Conservation (phyloP, 2,329 filamentous ascomycete genomes). For the Trichophyton mentagrophytes region DNA sequence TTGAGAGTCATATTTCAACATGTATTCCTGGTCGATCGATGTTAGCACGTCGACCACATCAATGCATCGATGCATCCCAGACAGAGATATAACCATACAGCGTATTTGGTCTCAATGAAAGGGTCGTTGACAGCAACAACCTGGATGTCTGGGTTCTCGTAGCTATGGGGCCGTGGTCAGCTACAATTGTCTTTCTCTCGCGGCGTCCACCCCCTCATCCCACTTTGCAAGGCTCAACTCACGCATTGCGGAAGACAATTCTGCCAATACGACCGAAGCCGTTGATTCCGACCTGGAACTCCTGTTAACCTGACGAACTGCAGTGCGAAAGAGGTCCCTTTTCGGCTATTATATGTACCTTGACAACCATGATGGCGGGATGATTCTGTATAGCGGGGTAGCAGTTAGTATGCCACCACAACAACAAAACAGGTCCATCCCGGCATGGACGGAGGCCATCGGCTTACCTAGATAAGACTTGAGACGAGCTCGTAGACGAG, state of each 20-base stretch:
- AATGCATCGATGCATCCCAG: background rate
- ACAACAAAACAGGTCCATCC: background rate
- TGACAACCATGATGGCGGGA: slow-evolving; percentile 14
- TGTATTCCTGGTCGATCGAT: slow-evolving; percentile 60
- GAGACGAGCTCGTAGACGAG: background rate
- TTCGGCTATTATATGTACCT: slow-evolving; percentile 9
- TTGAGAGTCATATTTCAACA: slow-evolving; percentile 98
- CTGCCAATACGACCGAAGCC: slow-evolving; percentile 99
- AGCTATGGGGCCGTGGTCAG: slow-evolving; percentile 33
- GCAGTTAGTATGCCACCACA: background rate
- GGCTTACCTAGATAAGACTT: background rate
- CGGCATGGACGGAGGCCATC: background rate
- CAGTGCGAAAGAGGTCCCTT: background rate
- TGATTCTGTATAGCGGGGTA: slow-evolving; percentile 7
- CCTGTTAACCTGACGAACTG: slow-evolving; percentile 16
- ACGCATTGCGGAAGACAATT: slow-evolving; percentile 98
- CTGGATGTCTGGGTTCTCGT: slow-evolving; percentile 79
- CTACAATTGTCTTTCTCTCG: too few species aligned
- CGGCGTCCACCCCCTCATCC: too few species aligned
- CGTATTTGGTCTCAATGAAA: slow-evolving; percentile 96
- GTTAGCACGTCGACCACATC: slow-evolving; percentile 6
- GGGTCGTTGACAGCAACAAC: slow-evolving; percentile 98
- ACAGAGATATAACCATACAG: slow-evolving; percentile 55
- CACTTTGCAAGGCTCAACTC: slow-evolving; percentile 27
- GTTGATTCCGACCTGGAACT: slow-evolving; percentile 82